Conservation (phyloP, 139 green algal genomes). For the Volvox africanus region DNA sequence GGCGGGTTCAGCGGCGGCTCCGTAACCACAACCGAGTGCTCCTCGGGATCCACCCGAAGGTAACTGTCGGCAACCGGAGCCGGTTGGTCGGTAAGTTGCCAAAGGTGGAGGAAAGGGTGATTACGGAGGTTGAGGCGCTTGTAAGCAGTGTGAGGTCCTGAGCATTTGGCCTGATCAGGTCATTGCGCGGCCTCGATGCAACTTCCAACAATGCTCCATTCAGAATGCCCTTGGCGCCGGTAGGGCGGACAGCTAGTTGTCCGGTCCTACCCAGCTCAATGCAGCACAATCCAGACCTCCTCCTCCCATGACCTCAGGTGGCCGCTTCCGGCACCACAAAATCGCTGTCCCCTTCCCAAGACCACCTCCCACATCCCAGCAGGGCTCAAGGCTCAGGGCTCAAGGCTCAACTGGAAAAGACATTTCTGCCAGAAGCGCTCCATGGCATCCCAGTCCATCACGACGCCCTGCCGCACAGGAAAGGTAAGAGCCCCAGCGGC, state of each 20-base stretch:
- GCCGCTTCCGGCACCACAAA: neutral
- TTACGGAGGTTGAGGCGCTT: too few species aligned
- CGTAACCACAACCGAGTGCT: constrained; percentile 86
- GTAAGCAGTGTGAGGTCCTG: too few species aligned
- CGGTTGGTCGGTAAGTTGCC: too few species aligned
- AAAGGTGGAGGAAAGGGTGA: neutral
- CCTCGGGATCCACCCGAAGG: constrained; percentile 74
- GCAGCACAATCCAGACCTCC: neutral
- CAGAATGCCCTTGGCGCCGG: too few species aligned
- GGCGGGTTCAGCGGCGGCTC: constrained; percentile 87
- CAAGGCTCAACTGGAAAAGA: constrained; percentile 66
- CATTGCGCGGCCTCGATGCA: too few species aligned
- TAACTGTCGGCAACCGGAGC: constrained; percentile 52
- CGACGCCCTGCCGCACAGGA: constrained; percentile 73
- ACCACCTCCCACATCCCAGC: neutral
- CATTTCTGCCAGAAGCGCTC: constrained; percentile 81
- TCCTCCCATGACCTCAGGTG: neutral
- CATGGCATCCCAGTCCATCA: constrained; percentile 84
- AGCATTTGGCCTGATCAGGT: too few species aligned
- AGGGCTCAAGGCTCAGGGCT: too few species aligned
- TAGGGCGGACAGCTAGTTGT: too few species aligned
- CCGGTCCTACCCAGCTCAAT: too few species aligned
- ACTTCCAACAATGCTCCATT: too few species aligned
- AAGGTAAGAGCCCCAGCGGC: constrained; percentile 61
- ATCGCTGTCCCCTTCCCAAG: neutral